Evolutionary conservation across 2,329 filamentous ascomycete species (phyloP).

Genomic region (Escovopsis sp.): DNA sequence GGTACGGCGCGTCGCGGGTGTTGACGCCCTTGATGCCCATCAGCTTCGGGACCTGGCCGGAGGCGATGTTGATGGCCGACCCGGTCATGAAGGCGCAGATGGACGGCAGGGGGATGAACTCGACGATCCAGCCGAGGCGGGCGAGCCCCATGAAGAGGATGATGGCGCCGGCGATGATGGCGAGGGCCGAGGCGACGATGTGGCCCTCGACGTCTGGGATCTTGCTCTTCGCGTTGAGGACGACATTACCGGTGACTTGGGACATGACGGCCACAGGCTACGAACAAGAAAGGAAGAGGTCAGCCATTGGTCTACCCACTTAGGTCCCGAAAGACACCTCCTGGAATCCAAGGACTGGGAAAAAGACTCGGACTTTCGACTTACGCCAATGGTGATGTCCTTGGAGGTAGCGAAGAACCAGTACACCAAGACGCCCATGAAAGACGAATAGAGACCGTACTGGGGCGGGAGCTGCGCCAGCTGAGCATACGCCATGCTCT

Average conservation of each 20-base stretch:
- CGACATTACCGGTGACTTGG: slow-evolving; percentile 34
- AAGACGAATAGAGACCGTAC: slow-evolving; percentile 54
- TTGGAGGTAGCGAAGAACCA: slow-evolving; percentile 98
- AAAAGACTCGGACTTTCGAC: slow-evolving; percentile 16
- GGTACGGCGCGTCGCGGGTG: slow-evolving; percentile 32
- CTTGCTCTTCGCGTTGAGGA: slow-evolving; percentile 22
- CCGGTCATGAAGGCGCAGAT: slow-evolving; percentile 42
- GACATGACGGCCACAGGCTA: slow-evolving; percentile 42
- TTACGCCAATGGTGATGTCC: slow-evolving; percentile 69
- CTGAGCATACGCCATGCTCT: slow-evolving; percentile 38
- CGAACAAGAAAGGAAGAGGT: background rate
- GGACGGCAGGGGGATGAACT: slow-evolving; percentile 37
- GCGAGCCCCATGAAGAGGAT: slow-evolving; percentile 34
- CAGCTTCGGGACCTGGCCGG: slow-evolving; percentile 35
- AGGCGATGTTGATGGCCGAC: slow-evolving; percentile 34
- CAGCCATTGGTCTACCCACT: background rate
- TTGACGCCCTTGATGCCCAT: slow-evolving; percentile 36
- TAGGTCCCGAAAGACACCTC: too few species aligned
- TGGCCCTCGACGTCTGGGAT: slow-evolving; percentile 26
- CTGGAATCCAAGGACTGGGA: too few species aligned
- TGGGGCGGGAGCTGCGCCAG: slow-evolving; percentile 33
- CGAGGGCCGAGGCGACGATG: slow-evolving; percentile 31
- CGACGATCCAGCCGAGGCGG: slow-evolving; percentile 39
- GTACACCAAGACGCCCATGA: slow-evolving; percentile 89
- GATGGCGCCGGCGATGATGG: slow-evolving; percentile 33